Conservation (phyloP, 2,329 filamentous ascomycete species). For the Thielaviopsis populi region DNA sequence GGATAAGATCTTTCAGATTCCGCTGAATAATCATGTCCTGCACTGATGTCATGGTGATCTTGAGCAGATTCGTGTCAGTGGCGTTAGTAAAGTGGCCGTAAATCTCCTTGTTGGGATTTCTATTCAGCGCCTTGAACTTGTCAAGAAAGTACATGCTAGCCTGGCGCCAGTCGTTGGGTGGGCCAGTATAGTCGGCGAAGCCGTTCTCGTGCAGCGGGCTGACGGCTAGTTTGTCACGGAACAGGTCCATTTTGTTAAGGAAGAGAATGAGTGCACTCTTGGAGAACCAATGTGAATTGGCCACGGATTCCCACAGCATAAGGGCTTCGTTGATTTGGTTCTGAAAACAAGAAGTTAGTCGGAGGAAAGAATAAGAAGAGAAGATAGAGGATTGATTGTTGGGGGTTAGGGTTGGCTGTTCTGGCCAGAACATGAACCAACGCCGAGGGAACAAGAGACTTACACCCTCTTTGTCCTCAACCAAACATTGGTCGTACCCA, state of each 20-base stretch:
- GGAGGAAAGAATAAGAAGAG: neutral
- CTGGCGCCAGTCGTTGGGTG: constrained; percentile 54
- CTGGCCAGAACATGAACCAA: too few species aligned
- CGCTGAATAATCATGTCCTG: constrained; percentile 81
- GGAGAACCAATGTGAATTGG: constrained; percentile 75
- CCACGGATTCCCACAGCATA: constrained; percentile 76
- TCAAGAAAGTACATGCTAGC: constrained; percentile 70
- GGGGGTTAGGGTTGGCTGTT: neutral
- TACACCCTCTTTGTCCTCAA: constrained; percentile 92
- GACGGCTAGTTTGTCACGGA: constrained; percentile 57
- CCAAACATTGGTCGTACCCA: constrained; percentile 88
- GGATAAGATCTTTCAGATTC: constrained; percentile 64
- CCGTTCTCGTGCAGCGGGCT: constrained; percentile 59
- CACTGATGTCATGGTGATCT: constrained; percentile 74
- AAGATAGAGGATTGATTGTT: neutral
- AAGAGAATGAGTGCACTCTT: constrained; percentile 71
- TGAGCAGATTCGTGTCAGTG: constrained; percentile 57
- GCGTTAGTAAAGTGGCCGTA: constrained; percentile 49
- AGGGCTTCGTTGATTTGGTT: constrained; percentile 86
- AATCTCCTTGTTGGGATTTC: constrained; percentile 48
- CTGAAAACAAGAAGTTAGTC: constrained; percentile 28
- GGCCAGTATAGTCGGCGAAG: constrained; percentile 66
- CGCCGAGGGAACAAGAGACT: constrained; percentile 26
- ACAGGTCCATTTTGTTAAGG: constrained; percentile 77
- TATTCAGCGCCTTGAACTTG: constrained; percentile 63